These are phyloP conservation scores for Zygosaccharomyces pseudorouxii DNA, from an alignment of 805 yeast genomes.

Conservation along the genomic window DNA sequence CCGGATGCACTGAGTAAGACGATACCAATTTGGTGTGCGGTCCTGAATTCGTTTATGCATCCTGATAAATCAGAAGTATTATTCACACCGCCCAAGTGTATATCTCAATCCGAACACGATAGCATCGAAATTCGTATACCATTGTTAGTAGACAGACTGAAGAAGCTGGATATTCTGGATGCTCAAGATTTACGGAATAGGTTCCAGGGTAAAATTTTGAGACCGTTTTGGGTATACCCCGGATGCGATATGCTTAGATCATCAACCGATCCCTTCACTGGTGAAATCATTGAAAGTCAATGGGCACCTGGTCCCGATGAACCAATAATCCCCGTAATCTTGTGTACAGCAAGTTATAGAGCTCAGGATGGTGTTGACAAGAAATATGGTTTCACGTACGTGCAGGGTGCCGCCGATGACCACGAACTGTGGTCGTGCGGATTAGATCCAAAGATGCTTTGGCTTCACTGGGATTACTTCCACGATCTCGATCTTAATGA, in stretches of 20 bases:
- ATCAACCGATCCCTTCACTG: constrained; percentile 29
- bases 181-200: constrained; percentile 30
- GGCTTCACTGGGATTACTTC: constrained; percentile 42
- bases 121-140: constrained; percentile 49
- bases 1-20: constrained; percentile 89
- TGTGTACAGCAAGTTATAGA: constrained; percentile 59
- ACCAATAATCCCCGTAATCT: constrained; percentile 41
- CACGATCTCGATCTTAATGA: constrained; percentile 31
- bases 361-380: constrained; percentile 55
- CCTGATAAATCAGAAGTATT: constrained; percentile 32
- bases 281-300: constrained; percentile 29
- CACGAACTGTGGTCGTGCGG: constrained; percentile 78
- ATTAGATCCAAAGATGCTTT: constrained; percentile 51
- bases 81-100: constrained; percentile 47
- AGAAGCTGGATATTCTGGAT: constrained; percentile 39
- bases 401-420: constrained; percentile 94
- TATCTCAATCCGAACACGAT: constrained; percentile 52
- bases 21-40: constrained; percentile 88
- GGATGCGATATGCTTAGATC: constrained; percentile 33
- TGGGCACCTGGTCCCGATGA: constrained; percentile 34
- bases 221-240: constrained; percentile 72
- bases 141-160: constrained; percentile 43
- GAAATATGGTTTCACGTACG: constrained; percentile 52
- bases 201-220: constrained; percentile 42
- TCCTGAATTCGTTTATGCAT: constrained; percentile 50